A percentile compares a stretch with the other conserved stretches of the same genome.
These are phyloP conservation scores for Pseudogymnoascus sp. DNA, from an alignment of 2,329 filamentous ascomycete species.

Conservation along the genomic window DNA sequence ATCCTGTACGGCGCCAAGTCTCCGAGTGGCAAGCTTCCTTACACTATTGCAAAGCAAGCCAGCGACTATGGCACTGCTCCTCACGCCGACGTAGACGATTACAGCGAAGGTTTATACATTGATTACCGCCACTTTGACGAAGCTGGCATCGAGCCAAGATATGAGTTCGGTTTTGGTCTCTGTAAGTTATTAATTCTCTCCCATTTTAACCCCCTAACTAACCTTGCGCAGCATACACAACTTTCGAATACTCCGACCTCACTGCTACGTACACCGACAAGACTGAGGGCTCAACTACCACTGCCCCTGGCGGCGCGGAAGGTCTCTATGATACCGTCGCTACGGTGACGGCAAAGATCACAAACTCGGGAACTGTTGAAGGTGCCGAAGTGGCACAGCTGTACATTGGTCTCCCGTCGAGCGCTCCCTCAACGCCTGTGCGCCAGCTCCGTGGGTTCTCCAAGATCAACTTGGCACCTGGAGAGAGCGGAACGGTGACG, in stretches of 20 bases:
- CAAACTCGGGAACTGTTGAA: conserved; percentile 49
- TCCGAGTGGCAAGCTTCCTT: conserved; percentile 36
- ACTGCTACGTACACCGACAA: conserved; percentile 2
- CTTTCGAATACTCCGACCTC: conserved; percentile 32
- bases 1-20: conserved; percentile 53
- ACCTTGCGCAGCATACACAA: conserved; percentile 37
- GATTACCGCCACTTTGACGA: conserved; percentile 47
- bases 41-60: conserved; percentile 51
- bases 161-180: conserved; percentile 41
- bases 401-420: conserved; percentile 28
- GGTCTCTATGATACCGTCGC: conserved; percentile 57
- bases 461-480: conserved; percentile 43
- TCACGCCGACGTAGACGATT: conserved; percentile 27
- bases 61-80: conserved; percentile 38
- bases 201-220: background rate
- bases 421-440: conserved; percentile 35
- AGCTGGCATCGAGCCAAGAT: conserved; percentile 28
- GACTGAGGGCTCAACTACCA: background rate
- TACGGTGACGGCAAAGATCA: conserved; percentile 48
- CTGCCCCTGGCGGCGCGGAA: conserved; percentile 40
- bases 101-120: conserved; percentile 39
- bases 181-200: conserved; percentile 20
- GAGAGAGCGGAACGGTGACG: conserved; percentile 37
- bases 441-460: conserved; percentile 57
- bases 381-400: conserved; percentile 49